A percentile compares a stretch with the other conserved stretches of the same genome.
These are phyloP conservation scores for Massariosphaeria phaeospora DNA, from an alignment of 495 filamentous ascomycete genomes.

Conservation along the genomic window DNA sequence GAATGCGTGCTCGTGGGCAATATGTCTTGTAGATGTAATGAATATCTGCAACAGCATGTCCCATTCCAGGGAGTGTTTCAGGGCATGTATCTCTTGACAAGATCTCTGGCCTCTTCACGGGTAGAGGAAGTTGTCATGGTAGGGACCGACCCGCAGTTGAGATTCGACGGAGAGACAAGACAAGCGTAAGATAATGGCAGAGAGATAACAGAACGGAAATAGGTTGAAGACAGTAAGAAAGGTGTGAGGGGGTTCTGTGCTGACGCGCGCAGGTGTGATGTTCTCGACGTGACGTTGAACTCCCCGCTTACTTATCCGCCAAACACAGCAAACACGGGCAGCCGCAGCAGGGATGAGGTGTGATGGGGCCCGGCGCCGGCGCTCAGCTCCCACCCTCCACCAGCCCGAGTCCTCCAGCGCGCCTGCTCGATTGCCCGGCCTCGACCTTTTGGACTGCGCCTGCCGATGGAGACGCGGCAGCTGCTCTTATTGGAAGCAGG, in stretches of 20 bases:
- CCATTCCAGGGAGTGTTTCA: too few species aligned
- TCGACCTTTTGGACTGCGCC: conserved; percentile 17
- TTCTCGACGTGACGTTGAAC: background rate
- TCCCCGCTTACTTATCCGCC: background rate
- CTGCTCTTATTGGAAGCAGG: conserved; percentile 27
- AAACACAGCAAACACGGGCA: background rate
- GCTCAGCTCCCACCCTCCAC: background rate
- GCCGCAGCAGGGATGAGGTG: background rate
- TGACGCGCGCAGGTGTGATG: too few species aligned
- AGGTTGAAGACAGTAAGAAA: background rate
- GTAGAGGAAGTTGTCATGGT: too few species aligned
- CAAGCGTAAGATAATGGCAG: background rate
- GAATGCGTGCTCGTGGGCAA: too few species aligned
- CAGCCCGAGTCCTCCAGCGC: conserved; percentile 1
- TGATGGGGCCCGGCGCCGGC: background rate
- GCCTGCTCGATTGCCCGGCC: conserved; percentile 1
- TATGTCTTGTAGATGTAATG: too few species aligned
- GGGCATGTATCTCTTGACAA: too few species aligned
- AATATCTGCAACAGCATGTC: too few species aligned
- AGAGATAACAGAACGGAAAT: background rate
- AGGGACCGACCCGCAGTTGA: too few species aligned
- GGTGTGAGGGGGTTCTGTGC: background rate
- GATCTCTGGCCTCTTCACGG: too few species aligned
- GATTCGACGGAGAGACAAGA: background rate
- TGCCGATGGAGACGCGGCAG: conserved; percentile 32